Percentiles rank a stretch among this genome's conserved stretches.
These are phyloP conservation scores for Fonsecaea nubica DNA, from an alignment of 2,329 filamentous ascomycete species.

Conservation along the genomic window DNA sequence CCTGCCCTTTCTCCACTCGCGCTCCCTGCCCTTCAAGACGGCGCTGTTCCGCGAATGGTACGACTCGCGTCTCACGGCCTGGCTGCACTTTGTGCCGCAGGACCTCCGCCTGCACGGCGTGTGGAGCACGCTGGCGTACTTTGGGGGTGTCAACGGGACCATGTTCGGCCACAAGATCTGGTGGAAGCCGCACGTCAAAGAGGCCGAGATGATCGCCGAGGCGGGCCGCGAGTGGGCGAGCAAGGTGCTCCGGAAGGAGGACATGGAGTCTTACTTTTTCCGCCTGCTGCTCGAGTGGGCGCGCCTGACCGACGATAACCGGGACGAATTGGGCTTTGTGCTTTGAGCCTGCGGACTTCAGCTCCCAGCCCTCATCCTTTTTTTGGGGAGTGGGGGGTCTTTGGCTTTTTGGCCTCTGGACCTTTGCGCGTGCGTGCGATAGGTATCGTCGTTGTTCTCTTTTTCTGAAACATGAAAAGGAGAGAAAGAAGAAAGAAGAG, in stretches of 20 bases:
- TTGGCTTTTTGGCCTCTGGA: too few relatives aligned
- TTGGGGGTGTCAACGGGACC: constrained; percentile 61
- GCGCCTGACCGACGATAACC: constrained; percentile 67
- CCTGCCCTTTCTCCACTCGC: constrained; percentile 69
- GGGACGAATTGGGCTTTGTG: constrained; percentile 56
- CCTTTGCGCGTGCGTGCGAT: too few relatives aligned
- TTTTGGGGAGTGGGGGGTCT: too few relatives aligned
- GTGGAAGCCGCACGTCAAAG: constrained; percentile 58
- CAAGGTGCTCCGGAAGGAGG: constrained; percentile 69
- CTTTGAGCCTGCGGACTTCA: neutral
- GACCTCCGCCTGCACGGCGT: constrained; percentile 75
- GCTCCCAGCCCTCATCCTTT: too few relatives aligned
- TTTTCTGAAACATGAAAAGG: too few relatives aligned
- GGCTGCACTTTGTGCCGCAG: constrained; percentile 81
- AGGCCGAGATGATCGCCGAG: constrained; percentile 70
- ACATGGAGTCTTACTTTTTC: constrained; percentile 83
- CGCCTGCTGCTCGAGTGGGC: constrained; percentile 79
- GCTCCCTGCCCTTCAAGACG: constrained; percentile 71
- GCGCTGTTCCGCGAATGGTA: constrained; percentile 81
- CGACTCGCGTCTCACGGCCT: constrained; percentile 73
- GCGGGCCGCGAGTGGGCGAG: constrained; percentile 70
- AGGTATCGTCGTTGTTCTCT: too few relatives aligned
- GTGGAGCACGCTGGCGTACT: constrained; percentile 77
- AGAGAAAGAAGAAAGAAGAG: too few relatives aligned
- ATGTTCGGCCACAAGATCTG: constrained; percentile 56